A percentile compares a stretch with the other conserved stretches of the same genome.
These are phyloP conservation scores for Omphalotus guepiniiformis DNA, from an alignment of 768 basidiomycete genomes.

Conservation along the genomic window DNA sequence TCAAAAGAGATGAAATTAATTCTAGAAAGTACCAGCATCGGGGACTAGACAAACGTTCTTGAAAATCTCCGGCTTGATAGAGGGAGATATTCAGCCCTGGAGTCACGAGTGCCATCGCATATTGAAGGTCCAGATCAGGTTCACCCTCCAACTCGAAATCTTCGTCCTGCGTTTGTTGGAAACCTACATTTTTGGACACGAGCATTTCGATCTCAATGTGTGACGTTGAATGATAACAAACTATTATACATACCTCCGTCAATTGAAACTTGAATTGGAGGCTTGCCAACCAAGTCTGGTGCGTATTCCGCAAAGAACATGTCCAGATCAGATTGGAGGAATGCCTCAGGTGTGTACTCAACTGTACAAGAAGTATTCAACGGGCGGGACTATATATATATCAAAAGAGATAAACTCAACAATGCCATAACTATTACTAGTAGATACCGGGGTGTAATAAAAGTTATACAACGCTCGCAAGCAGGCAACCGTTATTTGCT, in stretches of 20 bases:
- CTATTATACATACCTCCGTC: constrained; percentile 24
- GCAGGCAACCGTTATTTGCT: constrained; percentile 35
- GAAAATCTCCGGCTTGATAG: constrained; percentile 35
- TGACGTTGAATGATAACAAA: background rate
- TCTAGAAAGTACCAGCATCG: background rate
- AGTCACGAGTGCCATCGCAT: constrained; percentile 36
- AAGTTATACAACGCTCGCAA: constrained; percentile 36
- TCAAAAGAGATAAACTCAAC: constrained; percentile 16
- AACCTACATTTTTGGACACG: constrained; percentile 14
- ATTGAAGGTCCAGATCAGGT: constrained; percentile 44
- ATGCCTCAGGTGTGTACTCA: constrained; percentile 38
- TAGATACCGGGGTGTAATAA: constrained; percentile 23
- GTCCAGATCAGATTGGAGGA: constrained; percentile 30
- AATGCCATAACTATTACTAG: constrained; percentile 36
- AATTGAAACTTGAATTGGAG: constrained; percentile 29
- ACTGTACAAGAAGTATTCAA: constrained; percentile 16
- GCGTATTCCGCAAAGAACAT: constrained; percentile 23
- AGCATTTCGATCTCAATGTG: background rate
- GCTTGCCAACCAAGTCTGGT: constrained; percentile 22
- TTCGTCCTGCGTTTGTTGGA: constrained; percentile 22
- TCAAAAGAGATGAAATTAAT: no score
- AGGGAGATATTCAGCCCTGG: constrained; percentile 34
- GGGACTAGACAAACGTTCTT: constrained; percentile 22
- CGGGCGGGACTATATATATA: background rate
- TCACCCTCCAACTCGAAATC: constrained; percentile 36